Conservation (phyloP, 257 asterid genomes). For the Nicotiana undulata region DNA sequence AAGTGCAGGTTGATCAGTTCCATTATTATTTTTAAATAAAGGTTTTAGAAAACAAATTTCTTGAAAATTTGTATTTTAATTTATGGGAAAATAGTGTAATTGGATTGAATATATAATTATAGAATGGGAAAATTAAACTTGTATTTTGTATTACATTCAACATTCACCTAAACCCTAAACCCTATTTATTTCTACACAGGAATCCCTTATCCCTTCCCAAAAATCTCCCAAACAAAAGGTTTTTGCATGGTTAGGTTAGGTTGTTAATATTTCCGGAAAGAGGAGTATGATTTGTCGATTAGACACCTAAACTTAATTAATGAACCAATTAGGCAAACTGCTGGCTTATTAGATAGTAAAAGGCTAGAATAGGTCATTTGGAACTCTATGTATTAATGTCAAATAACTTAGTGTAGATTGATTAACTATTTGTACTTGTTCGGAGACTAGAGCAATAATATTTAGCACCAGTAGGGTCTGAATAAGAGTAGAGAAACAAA, state of each 20-base stretch:
- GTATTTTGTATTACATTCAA: not conserved
- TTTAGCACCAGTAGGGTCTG: not conserved
- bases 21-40: not conserved
- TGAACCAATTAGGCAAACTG: too few species aligned
- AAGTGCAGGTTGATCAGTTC: not conserved
- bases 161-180: not conserved
- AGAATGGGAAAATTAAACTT: not conserved
- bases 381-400: too few species aligned
- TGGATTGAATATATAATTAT: not conserved
- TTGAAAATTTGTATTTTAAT: not conserved
- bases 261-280: too few species aligned
- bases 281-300: too few species aligned
- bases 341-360: too few species aligned
- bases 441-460: not conserved
- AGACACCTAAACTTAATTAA: too few species aligned
- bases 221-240: too few species aligned
- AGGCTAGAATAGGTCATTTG: not conserved
- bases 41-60: not conserved
- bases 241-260: too few species aligned
- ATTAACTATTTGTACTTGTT: not conserved
- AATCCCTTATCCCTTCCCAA: too few species aligned
- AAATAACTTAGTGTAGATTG: not conserved
- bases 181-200: too few species aligned
- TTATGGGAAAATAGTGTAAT: not conserved
- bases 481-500: not conserved